Percentiles rank a stretch among this genome's conserved stretches.
These are phyloP conservation scores for Candida maesae DNA, from an alignment of 805 yeast species.

Conservation along the genomic window DNA sequence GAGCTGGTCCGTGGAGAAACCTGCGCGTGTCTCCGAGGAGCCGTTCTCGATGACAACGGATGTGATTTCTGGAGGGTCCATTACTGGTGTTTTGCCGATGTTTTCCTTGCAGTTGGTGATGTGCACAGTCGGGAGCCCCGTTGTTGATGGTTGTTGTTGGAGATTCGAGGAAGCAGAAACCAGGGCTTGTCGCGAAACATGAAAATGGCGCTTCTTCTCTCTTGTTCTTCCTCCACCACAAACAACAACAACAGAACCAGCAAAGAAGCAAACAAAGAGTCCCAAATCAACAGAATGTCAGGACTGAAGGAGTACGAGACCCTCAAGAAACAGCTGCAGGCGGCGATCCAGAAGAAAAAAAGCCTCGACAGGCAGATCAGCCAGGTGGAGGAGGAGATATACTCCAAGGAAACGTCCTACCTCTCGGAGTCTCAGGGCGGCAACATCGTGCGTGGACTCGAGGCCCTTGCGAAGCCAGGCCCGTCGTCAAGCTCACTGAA, in stretches of 20 bases:
- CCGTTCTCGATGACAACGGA: constrained; percentile 72
- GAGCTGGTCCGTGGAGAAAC: constrained; percentile 59
- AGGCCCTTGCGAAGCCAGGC: constrained; percentile 58
- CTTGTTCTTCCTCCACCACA: not conserved
- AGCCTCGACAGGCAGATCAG: constrained; percentile 61
- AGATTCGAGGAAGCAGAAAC: too few species aligned
- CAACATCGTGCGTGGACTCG: constrained; percentile 89
- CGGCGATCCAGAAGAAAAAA: constrained; percentile 56
- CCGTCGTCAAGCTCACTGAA: constrained; percentile 15
- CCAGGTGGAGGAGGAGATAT: constrained; percentile 70
- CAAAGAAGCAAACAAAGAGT: not conserved
- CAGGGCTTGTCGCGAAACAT: too few species aligned
- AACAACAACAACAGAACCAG: not conserved
- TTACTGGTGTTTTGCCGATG: not conserved
- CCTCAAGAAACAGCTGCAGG: constrained; percentile 62
- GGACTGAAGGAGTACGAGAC: constrained; percentile 52
- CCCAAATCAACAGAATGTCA: constrained; percentile 10
- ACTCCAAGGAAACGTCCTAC: constrained; percentile 73
- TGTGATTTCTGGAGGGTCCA: constrained; percentile 34
- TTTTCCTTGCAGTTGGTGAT: too few species aligned
- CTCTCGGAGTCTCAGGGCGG: constrained; percentile 68
- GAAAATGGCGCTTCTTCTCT: not conserved
- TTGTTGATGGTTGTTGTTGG: not conserved
- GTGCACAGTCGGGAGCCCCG: too few species aligned
- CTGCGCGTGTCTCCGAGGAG: constrained; percentile 61